Evolutionary conservation across 805 yeast genomes (phyloP).

Genomic region (Brettanomyces custersianus): DNA sequence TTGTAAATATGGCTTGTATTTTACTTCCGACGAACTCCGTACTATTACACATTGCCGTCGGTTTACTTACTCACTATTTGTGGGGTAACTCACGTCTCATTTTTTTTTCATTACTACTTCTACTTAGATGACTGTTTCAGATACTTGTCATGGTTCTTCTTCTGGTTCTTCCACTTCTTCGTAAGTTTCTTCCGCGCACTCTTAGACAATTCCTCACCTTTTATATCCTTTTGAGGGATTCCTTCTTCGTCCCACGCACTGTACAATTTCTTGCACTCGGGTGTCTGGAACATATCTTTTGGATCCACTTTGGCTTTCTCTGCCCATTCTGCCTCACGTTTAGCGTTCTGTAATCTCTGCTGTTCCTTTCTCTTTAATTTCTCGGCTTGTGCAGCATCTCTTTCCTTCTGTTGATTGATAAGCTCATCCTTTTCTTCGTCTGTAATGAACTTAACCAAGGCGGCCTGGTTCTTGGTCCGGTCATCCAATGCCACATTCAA

Average conservation of each 20-base stretch:
- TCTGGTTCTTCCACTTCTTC: conserved; percentile 73
- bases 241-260: conserved; percentile 82
- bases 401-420: conserved; percentile 49
- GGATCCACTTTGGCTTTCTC: conserved; percentile 68
- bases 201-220: conserved; percentile 80
- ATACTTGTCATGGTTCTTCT: conserved; percentile 53
- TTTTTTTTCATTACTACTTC: too few relatives aligned
- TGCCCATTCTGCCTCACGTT: conserved; percentile 51
- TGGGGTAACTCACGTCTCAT: too few relatives aligned
- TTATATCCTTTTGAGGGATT: conserved; percentile 63
- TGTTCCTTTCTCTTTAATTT: conserved; percentile 40
- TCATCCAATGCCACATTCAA: conserved; percentile 86
- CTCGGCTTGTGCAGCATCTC: conserved; percentile 34
- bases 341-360: conserved; percentile 51
- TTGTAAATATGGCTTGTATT: too few relatives aligned
- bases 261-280: conserved; percentile 31
- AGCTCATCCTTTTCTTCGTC: conserved; percentile 61
- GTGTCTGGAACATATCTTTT: conserved; percentile 58
- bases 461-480: conserved; percentile 66
- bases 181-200: conserved; percentile 75
- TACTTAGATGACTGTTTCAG: not conserved
- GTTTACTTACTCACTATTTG: too few relatives aligned
- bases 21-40: too few relatives aligned
- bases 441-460: conserved; percentile 74
- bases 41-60: too few relatives aligned